A percentile compares a stretch with the other conserved stretches of the same genome.
Conservation (phyloP, 1,139 yeast genomes). For the Candida labiduridarum region DNA sequence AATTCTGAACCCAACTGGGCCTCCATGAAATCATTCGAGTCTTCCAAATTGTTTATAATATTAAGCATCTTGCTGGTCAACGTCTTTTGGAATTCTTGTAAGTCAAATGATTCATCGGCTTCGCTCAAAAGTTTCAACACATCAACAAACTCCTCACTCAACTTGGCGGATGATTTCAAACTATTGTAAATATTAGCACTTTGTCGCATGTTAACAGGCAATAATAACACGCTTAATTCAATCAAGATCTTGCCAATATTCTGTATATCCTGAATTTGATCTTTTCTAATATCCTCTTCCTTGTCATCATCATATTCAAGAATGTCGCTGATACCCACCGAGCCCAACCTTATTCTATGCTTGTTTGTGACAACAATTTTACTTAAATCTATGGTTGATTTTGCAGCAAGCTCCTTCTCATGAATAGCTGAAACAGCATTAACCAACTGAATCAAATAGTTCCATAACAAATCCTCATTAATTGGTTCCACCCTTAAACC, state of each 20-base stretch:
- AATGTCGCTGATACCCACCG: conserved; percentile 75
- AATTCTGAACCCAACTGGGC: conserved; percentile 68
- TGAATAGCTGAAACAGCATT: conserved; percentile 70
- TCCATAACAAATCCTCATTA: conserved; percentile 74
- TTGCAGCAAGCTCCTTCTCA: conserved; percentile 59
- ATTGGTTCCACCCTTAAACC: conserved; percentile 46
- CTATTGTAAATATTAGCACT: conserved; percentile 10
- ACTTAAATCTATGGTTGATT: conserved; percentile 60
- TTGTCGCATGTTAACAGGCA: conserved; percentile 31
- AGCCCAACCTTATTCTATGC: conserved; percentile 69
- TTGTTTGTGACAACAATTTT: conserved; percentile 74
- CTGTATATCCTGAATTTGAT: conserved; percentile 43
- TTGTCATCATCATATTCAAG: conserved; percentile 33
- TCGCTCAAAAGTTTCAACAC: conserved; percentile 19
- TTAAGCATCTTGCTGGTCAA: conserved; percentile 45
- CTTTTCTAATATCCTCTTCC: conserved; percentile 3
- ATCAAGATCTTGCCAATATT: conserved; percentile 61
- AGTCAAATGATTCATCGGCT: conserved; percentile 17
- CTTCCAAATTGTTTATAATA: conserved; percentile 56
- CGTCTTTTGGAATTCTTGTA: conserved; percentile 32
- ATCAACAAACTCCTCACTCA: conserved; percentile 27
- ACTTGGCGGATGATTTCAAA: conserved; percentile 21
- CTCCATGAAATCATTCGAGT: conserved; percentile 66
- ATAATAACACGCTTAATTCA: conserved; percentile 52
- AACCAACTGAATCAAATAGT: conserved; percentile 70